Base-by-base conservation (phyloP, 2,329 filamentous ascomycete genomes). In the Phialophora verrucosa region DNA sequence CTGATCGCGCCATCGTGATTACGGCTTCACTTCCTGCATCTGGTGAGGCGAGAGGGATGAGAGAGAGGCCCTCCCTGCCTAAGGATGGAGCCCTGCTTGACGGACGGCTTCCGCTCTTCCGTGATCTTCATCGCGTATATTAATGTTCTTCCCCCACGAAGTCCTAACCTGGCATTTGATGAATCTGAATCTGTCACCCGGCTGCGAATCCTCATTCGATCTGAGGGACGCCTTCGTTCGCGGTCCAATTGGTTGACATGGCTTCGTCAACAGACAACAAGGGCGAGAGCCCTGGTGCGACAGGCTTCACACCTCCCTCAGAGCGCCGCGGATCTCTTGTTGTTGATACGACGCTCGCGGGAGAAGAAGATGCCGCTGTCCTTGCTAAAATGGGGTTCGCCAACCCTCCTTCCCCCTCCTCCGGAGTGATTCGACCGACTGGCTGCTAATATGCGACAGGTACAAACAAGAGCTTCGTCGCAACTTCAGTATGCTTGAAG, bases 391-490 rank as follows among this genome's bases (percentile, higher is more conserved):
- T 70, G 65, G 67, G 62, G 64, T 70, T 35, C 17, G 65, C 23
- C 2, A 1, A 25, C 23, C 27, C 10, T n/a, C 29, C 11, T 55
- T 8, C n/a, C 29, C 6, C 23, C 23, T 25, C 2, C 2, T 25
- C 23, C 23, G 23, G 3, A 1, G n/a, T 60, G 23, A 4, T 17
- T 29, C 4, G 12, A 27, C 56, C 5, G 17, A 44, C 17, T 3
- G 38, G n/a, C 14, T 1, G 38, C 38, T 44, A n/a, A 44, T 20
- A 6, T 17, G 6, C 1, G 5, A 44, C 32, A 70, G 82, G 0
- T 85, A 85, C 76, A 85, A 88, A 74, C 86, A 88, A 75, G 87
- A 89, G 73, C 78, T 89, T 38, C 82, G 83, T 54, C 81, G 87
- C 20, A 87, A 87, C 70, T 88, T 88, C 73, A 84, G 84, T 3